These are phyloP conservation scores for Eucalyptus cloeziana DNA, from an alignment of 345 rosid genomes.

Conservation along the genomic window DNA sequence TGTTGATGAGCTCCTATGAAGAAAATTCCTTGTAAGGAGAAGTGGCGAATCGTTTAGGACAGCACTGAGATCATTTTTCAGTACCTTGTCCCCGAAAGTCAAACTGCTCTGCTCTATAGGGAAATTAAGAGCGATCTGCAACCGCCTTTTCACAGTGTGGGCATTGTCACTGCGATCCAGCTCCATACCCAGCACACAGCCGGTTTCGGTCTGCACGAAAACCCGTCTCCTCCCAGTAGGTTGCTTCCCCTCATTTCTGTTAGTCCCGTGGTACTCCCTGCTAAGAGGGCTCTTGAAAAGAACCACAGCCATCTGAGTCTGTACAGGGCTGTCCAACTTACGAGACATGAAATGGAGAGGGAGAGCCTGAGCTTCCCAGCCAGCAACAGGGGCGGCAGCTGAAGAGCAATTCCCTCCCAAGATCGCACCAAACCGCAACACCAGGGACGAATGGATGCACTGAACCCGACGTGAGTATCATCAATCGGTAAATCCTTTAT, in stretches of 20 bases:
- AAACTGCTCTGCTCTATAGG: slow-evolving; percentile 74
- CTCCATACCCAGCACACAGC: slow-evolving; percentile 98
- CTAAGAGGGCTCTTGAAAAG: slow-evolving; percentile 23
- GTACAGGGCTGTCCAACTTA: slow-evolving; percentile 92
- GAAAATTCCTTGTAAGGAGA: slow-evolving; percentile 59
- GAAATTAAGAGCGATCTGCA: slow-evolving; percentile 82
- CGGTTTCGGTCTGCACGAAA: slow-evolving; percentile 93
- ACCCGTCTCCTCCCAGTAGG: slow-evolving; percentile 72
- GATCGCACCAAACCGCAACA: slow-evolving; percentile 27
- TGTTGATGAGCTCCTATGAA: slow-evolving; percentile 94
- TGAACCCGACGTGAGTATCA: slow-evolving; percentile 11
- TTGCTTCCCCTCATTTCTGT: slow-evolving; percentile 58
- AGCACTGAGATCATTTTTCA: slow-evolving; percentile 84
- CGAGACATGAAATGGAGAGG: slow-evolving; percentile 63
- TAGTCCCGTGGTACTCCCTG: not conserved
- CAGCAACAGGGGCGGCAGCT: slow-evolving; percentile 17
- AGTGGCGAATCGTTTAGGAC: slow-evolving; percentile 85
- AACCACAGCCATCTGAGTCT: slow-evolving; percentile 86
- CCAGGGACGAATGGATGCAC: slow-evolving; percentile 6
- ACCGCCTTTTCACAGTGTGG: slow-evolving; percentile 85
- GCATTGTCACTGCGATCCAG: slow-evolving; percentile 89
- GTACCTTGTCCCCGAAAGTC: slow-evolving; percentile 77
- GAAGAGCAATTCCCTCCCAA: slow-evolving; percentile 36
- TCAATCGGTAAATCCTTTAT: slow-evolving; percentile 20
- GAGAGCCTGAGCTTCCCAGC: slow-evolving; percentile 12